Conservation (phyloP, 345 rosid species). For the Acer yangbiense region DNA sequence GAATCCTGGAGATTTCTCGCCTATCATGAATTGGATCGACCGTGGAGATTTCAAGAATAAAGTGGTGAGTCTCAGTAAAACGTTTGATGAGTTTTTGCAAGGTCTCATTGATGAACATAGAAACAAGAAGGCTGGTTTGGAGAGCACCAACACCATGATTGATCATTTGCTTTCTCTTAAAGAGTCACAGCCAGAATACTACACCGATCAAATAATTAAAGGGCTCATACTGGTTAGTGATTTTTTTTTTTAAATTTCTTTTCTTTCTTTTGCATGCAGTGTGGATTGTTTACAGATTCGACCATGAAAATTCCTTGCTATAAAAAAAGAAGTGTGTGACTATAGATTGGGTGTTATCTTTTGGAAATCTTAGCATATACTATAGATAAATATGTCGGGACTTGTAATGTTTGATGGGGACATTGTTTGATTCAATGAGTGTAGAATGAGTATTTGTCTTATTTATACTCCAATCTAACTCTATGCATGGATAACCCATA, state of each 20-base stretch:
- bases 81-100: conserved; percentile 43
- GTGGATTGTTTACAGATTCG: too few species aligned
- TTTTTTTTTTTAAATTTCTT: not conserved
- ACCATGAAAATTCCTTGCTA: too few species aligned
- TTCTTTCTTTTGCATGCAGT: too few species aligned
- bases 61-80: conserved; percentile 30
- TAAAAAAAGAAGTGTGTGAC: too few species aligned
- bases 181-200: conserved; percentile 42
- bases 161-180: conserved; percentile 53
- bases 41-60: conserved; percentile 31
- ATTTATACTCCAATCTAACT: too few species aligned
- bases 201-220: conserved; percentile 57
- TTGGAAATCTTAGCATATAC: too few species aligned
- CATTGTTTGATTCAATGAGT: too few species aligned
- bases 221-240: conserved; percentile 37
- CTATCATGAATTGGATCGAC: conserved; percentile 36
- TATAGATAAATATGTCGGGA: too few species aligned
- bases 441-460: too few species aligned
- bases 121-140: conserved; percentile 13
- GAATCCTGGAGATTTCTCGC: conserved; percentile 39
- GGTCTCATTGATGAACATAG: conserved; percentile 45
- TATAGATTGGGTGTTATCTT: too few species aligned
- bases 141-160: conserved; percentile 29
- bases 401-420: too few species aligned
- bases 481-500: too few species aligned